Evolutionary conservation across 345 rosid species (phyloP).

Genomic region (Nephelium lappaceum): DNA sequence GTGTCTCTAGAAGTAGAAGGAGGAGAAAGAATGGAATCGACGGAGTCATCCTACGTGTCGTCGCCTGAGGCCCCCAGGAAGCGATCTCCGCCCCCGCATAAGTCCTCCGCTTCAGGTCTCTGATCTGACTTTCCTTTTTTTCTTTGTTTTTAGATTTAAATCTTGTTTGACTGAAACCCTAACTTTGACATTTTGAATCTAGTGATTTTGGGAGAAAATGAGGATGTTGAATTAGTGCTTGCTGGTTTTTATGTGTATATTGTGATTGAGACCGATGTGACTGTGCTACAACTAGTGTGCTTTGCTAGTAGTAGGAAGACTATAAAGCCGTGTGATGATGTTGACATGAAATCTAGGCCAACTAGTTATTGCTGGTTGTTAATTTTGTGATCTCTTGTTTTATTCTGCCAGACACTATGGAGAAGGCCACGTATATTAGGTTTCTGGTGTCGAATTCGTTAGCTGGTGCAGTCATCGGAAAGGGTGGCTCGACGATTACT

Average conservation of each 20-base stretch:
- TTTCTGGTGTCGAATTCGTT: conserved; percentile 97
- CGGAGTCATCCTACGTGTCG: conserved; percentile 78
- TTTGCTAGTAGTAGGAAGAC: background rate
- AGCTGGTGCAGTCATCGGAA: conserved; percentile 98
- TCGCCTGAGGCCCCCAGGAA: conserved; percentile 73
- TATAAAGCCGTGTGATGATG: background rate
- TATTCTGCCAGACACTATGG: conserved; percentile 56
- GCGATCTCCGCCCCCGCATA: conserved; percentile 71
- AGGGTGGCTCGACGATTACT: conserved; percentile 95
- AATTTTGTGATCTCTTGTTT: conserved; percentile 3
- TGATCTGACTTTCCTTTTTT: conserved; percentile 50
- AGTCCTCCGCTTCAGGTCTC: conserved; percentile 69
- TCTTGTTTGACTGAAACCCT: background rate
- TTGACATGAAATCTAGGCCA: background rate
- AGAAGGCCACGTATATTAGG: conserved; percentile 79
- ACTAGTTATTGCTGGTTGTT: background rate
- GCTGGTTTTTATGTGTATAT: background rate
- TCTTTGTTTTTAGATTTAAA: background rate
- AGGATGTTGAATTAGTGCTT: background rate
- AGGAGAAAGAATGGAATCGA: conserved; percentile 66
- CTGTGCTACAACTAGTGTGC: background rate
- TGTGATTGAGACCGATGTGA: background rate
- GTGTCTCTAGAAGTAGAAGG: background rate
- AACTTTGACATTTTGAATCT: background rate
- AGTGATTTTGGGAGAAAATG: background rate